Evolutionary conservation across 2,329 filamentous ascomycete genomes (phyloP).

Genomic region (Thelonectria rubi): DNA sequence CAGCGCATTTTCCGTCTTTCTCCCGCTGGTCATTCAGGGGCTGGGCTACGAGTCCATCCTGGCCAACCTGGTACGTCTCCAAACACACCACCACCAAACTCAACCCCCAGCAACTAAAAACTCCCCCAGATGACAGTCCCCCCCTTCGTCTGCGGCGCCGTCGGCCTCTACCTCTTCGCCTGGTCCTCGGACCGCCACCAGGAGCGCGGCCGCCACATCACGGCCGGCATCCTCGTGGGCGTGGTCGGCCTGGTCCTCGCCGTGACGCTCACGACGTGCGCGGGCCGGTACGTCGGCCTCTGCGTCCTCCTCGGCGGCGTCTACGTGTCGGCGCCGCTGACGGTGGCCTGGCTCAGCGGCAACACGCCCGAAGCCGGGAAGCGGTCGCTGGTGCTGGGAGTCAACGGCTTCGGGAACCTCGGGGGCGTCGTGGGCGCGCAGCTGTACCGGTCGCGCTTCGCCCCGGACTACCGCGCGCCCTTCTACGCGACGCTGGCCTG

Average conservation of each 20-base stretch:
- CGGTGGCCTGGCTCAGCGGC: slow-evolving; percentile 42
- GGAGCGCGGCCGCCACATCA: slow-evolving; percentile 41
- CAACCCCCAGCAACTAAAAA: neutral
- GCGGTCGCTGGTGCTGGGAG: slow-evolving; percentile 41
- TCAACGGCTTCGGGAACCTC: slow-evolving; percentile 42
- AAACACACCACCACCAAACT: neutral
- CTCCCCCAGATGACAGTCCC: slow-evolving; percentile 39
- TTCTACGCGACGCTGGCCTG: slow-evolving; percentile 41
- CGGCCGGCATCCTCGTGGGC: slow-evolving; percentile 36
- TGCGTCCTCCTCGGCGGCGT: slow-evolving; percentile 40
- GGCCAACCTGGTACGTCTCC: slow-evolving; percentile 37
- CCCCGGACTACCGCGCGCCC: slow-evolving; percentile 37
- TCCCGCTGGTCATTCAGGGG: slow-evolving; percentile 42
- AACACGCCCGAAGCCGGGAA: slow-evolving; percentile 44
- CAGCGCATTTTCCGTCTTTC: slow-evolving; percentile 40
- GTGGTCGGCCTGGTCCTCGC: slow-evolving; percentile 40
- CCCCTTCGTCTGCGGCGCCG: slow-evolving; percentile 40
- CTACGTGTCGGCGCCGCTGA: slow-evolving; percentile 41
- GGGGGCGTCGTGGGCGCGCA: slow-evolving; percentile 41
- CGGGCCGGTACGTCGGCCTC: slow-evolving; percentile 37
- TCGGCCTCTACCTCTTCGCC: slow-evolving; percentile 41
- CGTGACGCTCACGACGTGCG: slow-evolving; percentile 34
- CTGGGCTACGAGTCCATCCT: slow-evolving; percentile 41
- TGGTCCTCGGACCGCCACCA: slow-evolving; percentile 38
- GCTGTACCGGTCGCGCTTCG: slow-evolving; percentile 37